These are phyloP conservation scores for Keithomyces neogunnii DNA, from an alignment of 2,329 filamentous ascomycete species.

Conservation along the genomic window DNA sequence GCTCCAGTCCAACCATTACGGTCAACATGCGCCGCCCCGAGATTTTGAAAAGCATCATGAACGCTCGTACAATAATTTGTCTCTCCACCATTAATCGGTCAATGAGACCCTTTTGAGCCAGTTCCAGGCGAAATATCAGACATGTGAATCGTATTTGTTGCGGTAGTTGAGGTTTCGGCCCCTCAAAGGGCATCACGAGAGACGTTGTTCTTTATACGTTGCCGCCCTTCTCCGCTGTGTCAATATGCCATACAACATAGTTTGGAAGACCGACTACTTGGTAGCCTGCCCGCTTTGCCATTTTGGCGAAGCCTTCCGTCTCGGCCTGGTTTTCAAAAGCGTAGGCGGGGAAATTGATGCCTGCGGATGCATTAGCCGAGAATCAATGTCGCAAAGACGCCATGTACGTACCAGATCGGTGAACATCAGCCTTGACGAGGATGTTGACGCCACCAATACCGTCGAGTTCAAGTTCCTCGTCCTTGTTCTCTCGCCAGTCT, in stretches of 20 bases:
- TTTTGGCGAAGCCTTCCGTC: slow-evolving; percentile 97
- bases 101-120: slow-evolving; percentile 10
- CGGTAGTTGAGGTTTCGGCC: neutral
- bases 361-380: slow-evolving; percentile 35
- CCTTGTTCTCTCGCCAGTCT: slow-evolving; percentile 85
- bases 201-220: slow-evolving; percentile 44
- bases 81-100: slow-evolving; percentile 11
- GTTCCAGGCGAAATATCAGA: slow-evolving; percentile 14
- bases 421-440: slow-evolving; percentile 94
- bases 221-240: slow-evolving; percentile 88
- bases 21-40: neutral
- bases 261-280: slow-evolving; percentile 88
- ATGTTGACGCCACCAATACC: slow-evolving; percentile 97
- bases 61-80: slow-evolving; percentile 15
- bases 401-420: slow-evolving; percentile 66
- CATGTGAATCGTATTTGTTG: slow-evolving; percentile 11
- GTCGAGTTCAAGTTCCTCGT: slow-evolving; percentile 86
- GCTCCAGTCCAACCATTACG: neutral
- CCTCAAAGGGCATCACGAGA: neutral
- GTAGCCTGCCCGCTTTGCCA: slow-evolving; percentile 95
- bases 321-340: slow-evolving; percentile 98
- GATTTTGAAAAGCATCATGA: slow-evolving; percentile 14
- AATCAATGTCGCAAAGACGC: neutral
- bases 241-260: slow-evolving; percentile 97
- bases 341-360: slow-evolving; percentile 96